Percentiles rank a stretch among this genome's conserved stretches.
Evolutionary conservation across 2,329 filamentous ascomycete species (phyloP).

Genomic region (Fusarium chaquense): DNA sequence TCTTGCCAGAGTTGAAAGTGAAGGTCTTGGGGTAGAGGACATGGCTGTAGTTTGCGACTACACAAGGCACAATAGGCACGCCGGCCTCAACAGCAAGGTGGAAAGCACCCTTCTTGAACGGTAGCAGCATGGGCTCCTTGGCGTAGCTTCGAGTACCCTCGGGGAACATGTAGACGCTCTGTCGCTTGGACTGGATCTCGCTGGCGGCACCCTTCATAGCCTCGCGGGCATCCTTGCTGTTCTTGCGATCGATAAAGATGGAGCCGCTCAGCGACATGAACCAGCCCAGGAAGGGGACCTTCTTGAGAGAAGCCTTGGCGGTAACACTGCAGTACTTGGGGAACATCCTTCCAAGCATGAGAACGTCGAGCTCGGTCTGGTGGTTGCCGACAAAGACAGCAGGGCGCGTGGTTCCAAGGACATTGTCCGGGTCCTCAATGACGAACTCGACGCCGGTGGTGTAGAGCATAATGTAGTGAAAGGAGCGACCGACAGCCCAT

Average conservation of each 20-base stretch:
- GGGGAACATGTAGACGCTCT: slow-evolving; percentile 88
- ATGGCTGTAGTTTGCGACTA: slow-evolving; percentile 83
- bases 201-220: slow-evolving; percentile 86
- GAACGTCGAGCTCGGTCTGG: slow-evolving; percentile 94
- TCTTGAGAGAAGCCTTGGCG: slow-evolving; percentile 86
- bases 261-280: slow-evolving; percentile 91
- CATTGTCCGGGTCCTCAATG: slow-evolving; percentile 73
- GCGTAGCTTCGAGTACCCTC: slow-evolving; percentile 95
- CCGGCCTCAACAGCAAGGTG: slow-evolving; percentile 94
- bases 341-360: slow-evolving; percentile 90
- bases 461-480: slow-evolving; percentile 81
- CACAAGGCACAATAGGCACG: slow-evolving; percentile 90
- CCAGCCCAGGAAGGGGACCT: slow-evolving; percentile 88
- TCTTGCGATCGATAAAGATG: slow-evolving; percentile 95
- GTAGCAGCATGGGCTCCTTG: slow-evolving; percentile 81
- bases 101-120: slow-evolving; percentile 99
- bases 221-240: slow-evolving; percentile 82
- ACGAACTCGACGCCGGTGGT: slow-evolving; percentile 83
- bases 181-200: slow-evolving; percentile 78
- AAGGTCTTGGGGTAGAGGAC: slow-evolving; percentile 73
- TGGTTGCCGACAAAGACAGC: slow-evolving; percentile 96
- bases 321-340: slow-evolving; percentile 93
- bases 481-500: slow-evolving; percentile 83
- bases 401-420: slow-evolving; percentile 76
- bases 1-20: slow-evolving; percentile 74